Conservation (phyloP, 1,284 basidiomycete species). For the Fomitopsis pinicola region DNA sequence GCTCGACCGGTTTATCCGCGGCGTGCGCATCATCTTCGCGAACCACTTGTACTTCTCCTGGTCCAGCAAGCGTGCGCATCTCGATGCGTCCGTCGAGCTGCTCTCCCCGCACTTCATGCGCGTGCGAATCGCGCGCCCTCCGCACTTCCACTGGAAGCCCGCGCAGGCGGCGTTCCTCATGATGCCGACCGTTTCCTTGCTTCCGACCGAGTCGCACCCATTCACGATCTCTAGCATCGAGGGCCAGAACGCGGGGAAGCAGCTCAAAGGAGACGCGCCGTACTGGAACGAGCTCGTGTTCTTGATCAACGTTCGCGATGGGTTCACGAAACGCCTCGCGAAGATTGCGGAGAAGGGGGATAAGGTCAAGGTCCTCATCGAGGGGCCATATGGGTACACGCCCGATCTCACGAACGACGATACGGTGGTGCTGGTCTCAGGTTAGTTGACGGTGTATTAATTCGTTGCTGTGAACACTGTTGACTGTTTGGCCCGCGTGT, state of each 20-base stretch:
- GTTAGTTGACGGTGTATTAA: slow-evolving; percentile 24
- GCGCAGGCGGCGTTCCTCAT: slow-evolving; percentile 50
- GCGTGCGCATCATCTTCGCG: slow-evolving; percentile 44
- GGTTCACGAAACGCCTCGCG: slow-evolving; percentile 43
- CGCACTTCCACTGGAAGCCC: slow-evolving; percentile 38
- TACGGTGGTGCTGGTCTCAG: slow-evolving; percentile 45
- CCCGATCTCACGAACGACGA: slow-evolving; percentile 39
- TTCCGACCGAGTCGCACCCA: slow-evolving; percentile 48
- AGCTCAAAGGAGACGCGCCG: slow-evolving; percentile 7
- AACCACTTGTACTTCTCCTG: slow-evolving; percentile 43
- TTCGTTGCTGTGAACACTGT: too few relatives aligned
- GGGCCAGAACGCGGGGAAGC: slow-evolving; percentile 6
- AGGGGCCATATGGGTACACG: slow-evolving; percentile 52
- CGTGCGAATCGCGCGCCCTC: slow-evolving; percentile 40
- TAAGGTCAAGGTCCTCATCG: slow-evolving; percentile 39
- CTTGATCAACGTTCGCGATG: slow-evolving; percentile 44
- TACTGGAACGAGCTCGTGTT: slow-evolving; percentile 42
- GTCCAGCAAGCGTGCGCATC: slow-evolving; percentile 19
- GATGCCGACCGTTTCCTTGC: slow-evolving; percentile 37
- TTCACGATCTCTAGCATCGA: slow-evolving; percentile 51
- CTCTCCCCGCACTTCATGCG: slow-evolving; percentile 48
- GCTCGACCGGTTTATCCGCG: slow-evolving; percentile 53
- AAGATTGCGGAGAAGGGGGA: slow-evolving; percentile 27
- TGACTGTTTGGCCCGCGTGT: not conserved
- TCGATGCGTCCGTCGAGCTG: slow-evolving; percentile 39